Base-by-base conservation (phyloP, 768 basidiomycete species). In the Cystobasidium onofrii region DNA sequence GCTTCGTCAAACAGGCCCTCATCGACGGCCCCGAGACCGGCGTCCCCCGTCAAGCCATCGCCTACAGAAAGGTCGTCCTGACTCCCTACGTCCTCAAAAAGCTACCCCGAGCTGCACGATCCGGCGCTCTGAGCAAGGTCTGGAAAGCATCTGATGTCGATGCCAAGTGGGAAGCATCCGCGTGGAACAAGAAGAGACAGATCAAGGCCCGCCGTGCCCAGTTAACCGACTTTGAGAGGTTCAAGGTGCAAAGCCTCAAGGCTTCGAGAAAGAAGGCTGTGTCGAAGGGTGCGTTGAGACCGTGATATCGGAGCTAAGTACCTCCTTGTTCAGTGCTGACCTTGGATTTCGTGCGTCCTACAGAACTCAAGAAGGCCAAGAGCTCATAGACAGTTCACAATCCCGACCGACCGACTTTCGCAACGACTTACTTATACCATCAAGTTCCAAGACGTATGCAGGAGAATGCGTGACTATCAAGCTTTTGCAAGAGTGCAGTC, bases 21-120 rank as follows among this genome's bases (percentile, higher is more conserved):
- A 87, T 98, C 80, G 95, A 98, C 83, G 94, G 94, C 57, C 94
- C 96, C 67, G 86, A 86, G 41, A 92, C 93, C 74, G 87, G 85
- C 75, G 94, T 99, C 67, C 89, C 95, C 78, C 91, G 96, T 79
- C 95, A 96, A 83, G 80, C 89, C 31, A 90, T 88, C 85, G 87
- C 91, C 77, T 97, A 90, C 88, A 90, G 90, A 81, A 89, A 96
- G 84, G 86, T 97, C 79, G 86, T 88, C 81, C 90, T 99, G 80
- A 97, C 93, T 27, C 89, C 90, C 73, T 84, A 93, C 82, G 84
- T 86, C 78, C 84, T 97, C 78, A 86, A 87, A 75, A 87, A 87
- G 75, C 88, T 99, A 62, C 92, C 94, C 80, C 92, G 93, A 77
- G 90, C 82, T 64, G 91, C 95, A 52, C 88, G 93, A 71, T 83